Evolutionary conservation across 2,329 filamentous ascomycete species (phyloP), one percentile per base, ranked within the genome.

Genomic region (Curvularia spicifera): DNA sequence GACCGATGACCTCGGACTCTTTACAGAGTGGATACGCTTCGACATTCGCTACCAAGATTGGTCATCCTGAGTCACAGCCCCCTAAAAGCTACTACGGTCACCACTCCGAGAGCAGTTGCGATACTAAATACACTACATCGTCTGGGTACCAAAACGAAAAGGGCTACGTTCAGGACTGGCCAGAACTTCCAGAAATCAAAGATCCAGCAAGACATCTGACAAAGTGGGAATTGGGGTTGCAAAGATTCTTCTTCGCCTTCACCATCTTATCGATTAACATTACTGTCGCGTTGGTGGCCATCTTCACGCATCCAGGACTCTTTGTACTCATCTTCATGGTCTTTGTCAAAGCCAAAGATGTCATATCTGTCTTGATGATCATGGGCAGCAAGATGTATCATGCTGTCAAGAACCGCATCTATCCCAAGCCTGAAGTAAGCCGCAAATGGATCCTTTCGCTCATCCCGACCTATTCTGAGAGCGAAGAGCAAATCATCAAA

Each of bases 401-500:
- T 29, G 15, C 26, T 29, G n/a, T 45, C 43, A 45, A 45, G 43
- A 45, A 45, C 43, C 20, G 43, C 43, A 45, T 45, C n/a, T 6
- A 6, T 45, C 43, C 43, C 20, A 45, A 45, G 43, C 43, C 43
- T 6, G 43, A 45, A 45, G 43, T 45, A 26, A 45, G 43, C 43
- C 43, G 43, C 43, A 45, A 45, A 22, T 45, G 43, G 43, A 45
- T 45, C 43, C 43, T 45, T 45, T 45, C 43, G 24, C 43, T 45
- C 13, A 45, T 45, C 43, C 43, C 43, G 43, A 45, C 43, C 24
- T 45, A 45, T 22, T 45, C 43, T 29, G 43, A 45, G 43, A 45
- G 43, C 43, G 43, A 45, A 45, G 43, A 45, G 43, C 43, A 45
- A 45, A 45, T 45, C 43, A 45, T 45, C 43, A 45, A 45, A 29